Percentiles rank a stretch among this genome's conserved stretches.
Conservation (phyloP, 257 asterid species). For the Catharanthus roseus region DNA sequence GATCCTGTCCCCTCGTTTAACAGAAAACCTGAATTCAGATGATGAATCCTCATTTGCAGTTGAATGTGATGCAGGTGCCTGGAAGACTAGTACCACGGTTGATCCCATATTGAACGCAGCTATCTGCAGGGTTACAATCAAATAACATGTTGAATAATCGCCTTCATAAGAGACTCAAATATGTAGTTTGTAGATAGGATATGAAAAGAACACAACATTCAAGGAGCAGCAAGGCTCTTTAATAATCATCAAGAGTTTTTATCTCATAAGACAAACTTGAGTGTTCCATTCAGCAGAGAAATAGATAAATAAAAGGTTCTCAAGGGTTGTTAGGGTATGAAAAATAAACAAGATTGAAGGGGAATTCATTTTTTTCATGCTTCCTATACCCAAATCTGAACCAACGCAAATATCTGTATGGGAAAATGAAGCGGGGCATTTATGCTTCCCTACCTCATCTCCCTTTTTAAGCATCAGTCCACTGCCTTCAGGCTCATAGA, state of each 20-base stretch:
- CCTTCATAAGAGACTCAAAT: slow-evolving; percentile 1
- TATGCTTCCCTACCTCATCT: slow-evolving; percentile 72
- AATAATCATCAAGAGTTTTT: neutral
- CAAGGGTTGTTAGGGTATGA: neutral
- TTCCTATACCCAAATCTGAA: neutral
- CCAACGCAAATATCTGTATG: neutral
- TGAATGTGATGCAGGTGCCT: slow-evolving; percentile 57
- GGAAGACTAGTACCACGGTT: slow-evolving; percentile 89
- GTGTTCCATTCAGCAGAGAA: neutral
- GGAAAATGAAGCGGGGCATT: too few species aligned
- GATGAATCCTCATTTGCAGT: slow-evolving; percentile 24
- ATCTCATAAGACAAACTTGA: neutral
- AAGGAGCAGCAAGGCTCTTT: neutral
- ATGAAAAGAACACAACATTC: neutral
- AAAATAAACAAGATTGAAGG: neutral
- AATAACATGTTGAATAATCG: slow-evolving; percentile 4
- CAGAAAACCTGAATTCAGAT: slow-evolving; percentile 59
- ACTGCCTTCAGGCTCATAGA: slow-evolving; percentile 54
- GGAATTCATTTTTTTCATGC: neutral
- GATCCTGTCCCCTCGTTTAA: slow-evolving; percentile 57
- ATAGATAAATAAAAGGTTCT: neutral
- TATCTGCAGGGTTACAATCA: slow-evolving; percentile 41
- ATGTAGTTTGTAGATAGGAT: neutral
- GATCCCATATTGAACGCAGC: slow-evolving; percentile 98
- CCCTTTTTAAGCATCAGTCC: slow-evolving; percentile 80